Base-by-base conservation (phyloP, 495 filamentous ascomycete genomes). In the Chaetomium fimeti region DNA sequence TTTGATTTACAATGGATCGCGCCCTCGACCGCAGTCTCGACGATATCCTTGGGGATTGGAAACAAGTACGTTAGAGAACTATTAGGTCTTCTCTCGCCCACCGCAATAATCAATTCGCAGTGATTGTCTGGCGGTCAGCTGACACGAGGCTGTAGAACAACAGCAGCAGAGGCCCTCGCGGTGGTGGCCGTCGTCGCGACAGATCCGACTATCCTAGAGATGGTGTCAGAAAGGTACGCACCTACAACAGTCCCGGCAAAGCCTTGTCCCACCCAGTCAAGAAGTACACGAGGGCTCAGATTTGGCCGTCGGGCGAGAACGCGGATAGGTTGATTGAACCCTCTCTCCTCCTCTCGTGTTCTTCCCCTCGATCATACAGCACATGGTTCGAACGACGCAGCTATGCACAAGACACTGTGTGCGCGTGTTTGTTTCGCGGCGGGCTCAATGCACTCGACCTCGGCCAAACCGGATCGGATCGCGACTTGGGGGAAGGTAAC, bases 41-140 rank as follows among this genome's bases (percentile, higher is more conserved):
- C 75, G 91, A 94, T 74, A 90, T 91, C 70, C 91, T 94, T 67
- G 85, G 85, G 63, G 91, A 92, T 71, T 88, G 89, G 70, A 84
- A 88, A 79, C 89, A 88, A 72, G 84, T 68, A 70, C 16, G 60
- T 20, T 8, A 24, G 25, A 16, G 18, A 18, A 18, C 24, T n/a
- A 3, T 28, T 20, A 1, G 40, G 66, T 57, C 60, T 53, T 1
- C 27, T 29, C 36, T 6, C 9, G 5, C 5, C 20, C n/a, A 25
- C 11, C 9, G 2, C 5, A 36, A 32, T 2, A 20, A 1, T 29
- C 22, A 16, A 18, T 22, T 22, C 8, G 8, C 8, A 9, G 32
- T 9, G 7, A 45, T 15, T 18, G 0, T 15, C 22, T 2, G 32
- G 5, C 25, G 25, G 49, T 32, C n/a, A n/a, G 53, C 60, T 66